Evolutionary conservation across 371 early-diverging fungal genomes (phyloP), one percentile per base, ranked within the genome.

Genomic region (Quaeritorhiza haematococci): DNA sequence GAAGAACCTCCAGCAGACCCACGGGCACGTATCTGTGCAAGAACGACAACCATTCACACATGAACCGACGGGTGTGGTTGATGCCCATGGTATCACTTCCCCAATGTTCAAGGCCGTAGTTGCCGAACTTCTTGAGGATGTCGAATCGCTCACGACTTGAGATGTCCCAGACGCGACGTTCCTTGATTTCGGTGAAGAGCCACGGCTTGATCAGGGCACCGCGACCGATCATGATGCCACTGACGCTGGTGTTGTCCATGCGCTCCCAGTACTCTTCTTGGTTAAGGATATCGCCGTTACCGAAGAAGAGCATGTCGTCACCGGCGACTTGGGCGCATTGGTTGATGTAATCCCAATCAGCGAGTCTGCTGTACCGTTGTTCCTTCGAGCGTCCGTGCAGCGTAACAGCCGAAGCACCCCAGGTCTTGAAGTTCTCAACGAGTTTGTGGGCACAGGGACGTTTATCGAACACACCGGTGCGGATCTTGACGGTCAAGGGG

Each of bases 131-230:
- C 51, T 84, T 81, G 60, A 96, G 66, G 58, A 98, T 88, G 35
- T 93, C 96, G 51, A 98, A 77, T 27, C 98, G 86, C 74, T 98
- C 96, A 3, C 75, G 63, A 0, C 93, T 80, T 24, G 91, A 88
- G 49, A 96, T 95, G 67, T 98, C 98, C 86, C 87, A 92, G 49
- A 91, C 82, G 21, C 85, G 75, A 50, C 87, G 82, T 24, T 86
- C 82, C 59, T 89, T 85, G 64, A 97, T 94, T 69, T 97, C 98
- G 5, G 61, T 69, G 49, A 78, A 93, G 3, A 98, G 72, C 98
- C 98, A 98, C 6, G 98, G 98, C 79, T 98, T 98, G 67, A 96
- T 91, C 58, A 93, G 72, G 2, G 91, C 92, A 19, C 91, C 88
- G 21, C 84, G 75, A 2, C 90, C 96, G 54, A 98, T 86, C 95